phyloP scores from a whole-genome alignment of 192 early-diverging fungal genomes.

The Podila minutissima region DNA sequence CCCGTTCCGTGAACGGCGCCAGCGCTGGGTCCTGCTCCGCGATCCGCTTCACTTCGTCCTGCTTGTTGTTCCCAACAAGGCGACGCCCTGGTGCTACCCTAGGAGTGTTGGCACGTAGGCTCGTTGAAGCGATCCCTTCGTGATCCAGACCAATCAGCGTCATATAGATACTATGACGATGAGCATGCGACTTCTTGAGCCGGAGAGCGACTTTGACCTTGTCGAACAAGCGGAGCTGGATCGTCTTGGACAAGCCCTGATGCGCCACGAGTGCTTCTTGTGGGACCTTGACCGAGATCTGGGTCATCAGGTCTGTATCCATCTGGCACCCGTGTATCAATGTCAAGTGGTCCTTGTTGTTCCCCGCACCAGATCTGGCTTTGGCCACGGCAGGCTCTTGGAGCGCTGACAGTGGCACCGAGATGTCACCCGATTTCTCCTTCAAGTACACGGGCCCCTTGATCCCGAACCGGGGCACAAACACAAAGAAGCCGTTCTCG shows the following conservation, averaged over 20 bases:
- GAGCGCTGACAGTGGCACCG: slow-evolving; percentile 68
- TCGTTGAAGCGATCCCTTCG: slow-evolving; percentile 12
- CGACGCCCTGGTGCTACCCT: not conserved
- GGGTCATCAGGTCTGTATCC: slow-evolving; percentile 58
- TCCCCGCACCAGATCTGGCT: slow-evolving; percentile 2
- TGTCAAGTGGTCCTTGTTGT: not conserved
- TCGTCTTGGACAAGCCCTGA: slow-evolving; percentile 34
- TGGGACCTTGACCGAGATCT: slow-evolving; percentile 55
- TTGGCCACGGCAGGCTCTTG: slow-evolving; percentile 55
- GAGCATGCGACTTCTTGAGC: slow-evolving; percentile 66
- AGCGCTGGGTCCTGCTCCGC: slow-evolving; percentile 26
- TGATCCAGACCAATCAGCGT: slow-evolving; percentile 63
- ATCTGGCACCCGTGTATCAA: slow-evolving; percentile 31
- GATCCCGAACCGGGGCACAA: slow-evolving; percentile 73
- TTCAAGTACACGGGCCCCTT: slow-evolving; percentile 76
- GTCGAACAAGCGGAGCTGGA: slow-evolving; percentile 70
- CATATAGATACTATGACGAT: slow-evolving; percentile 73
- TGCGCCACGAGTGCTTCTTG: slow-evolving; percentile 34
- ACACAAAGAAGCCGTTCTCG: slow-evolving; percentile 72
- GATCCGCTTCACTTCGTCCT: slow-evolving; percentile 32
- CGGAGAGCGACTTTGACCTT: slow-evolving; percentile 68
- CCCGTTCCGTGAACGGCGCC: slow-evolving; percentile 12
- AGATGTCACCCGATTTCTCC: slow-evolving; percentile 63
- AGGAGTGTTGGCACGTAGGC: slow-evolving; percentile 5
- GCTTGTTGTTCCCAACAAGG: not conserved